Base-by-base conservation (phyloP, 805 yeast species). In the Zygosaccharomyces bailii region DNA sequence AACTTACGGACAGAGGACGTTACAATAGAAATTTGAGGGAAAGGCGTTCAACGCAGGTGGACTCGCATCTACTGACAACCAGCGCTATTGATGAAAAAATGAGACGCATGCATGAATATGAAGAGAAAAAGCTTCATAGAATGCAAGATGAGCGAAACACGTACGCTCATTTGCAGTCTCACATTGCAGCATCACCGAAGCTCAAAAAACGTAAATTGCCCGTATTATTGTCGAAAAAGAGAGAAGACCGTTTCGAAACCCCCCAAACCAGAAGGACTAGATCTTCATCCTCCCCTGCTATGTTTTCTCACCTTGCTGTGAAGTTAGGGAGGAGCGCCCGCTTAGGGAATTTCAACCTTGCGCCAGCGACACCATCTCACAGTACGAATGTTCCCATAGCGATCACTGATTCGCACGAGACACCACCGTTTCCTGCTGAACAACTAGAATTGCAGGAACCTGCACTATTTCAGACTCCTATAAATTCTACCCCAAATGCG, bases 1-100 rank as follows among this genome's bases (percentile, higher is more conserved):
- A 52, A 25, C 47, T 67, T 16, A 70, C 69, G 5, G 67, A 64
- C 4, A 63, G 65, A 29, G 71, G 72, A 1, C 50, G 45, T 11
- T 65, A 63, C 39, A 58, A 66, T 37, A 41, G 41, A 7, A 50
- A 49, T 19, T 24, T 50, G 4, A 36, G 44, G 24, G 46, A 47
- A 13, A 54, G 46, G 19, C 52, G 60, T 44, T 41, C 54, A 8
- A 27, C 21, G 19, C 44, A 13, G 14, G 42, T 32, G 31, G 43
- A 36, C 29, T 14, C 33, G 29, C 43, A 33, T 8, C 17, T 37
- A 17, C 14, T 32, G 10, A 42, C 48, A 7, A 48, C 56, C 5
- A 46, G 46, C 21, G 46, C 45, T n/a, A 52, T 61, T 14, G 67
- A 63, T 41, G 54, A 48, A 5, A 59, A 56, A 32, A 56, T 63